Conservation (phyloP, 495 filamentous ascomycete species). For the Lasiosphaeria miniovina region DNA sequence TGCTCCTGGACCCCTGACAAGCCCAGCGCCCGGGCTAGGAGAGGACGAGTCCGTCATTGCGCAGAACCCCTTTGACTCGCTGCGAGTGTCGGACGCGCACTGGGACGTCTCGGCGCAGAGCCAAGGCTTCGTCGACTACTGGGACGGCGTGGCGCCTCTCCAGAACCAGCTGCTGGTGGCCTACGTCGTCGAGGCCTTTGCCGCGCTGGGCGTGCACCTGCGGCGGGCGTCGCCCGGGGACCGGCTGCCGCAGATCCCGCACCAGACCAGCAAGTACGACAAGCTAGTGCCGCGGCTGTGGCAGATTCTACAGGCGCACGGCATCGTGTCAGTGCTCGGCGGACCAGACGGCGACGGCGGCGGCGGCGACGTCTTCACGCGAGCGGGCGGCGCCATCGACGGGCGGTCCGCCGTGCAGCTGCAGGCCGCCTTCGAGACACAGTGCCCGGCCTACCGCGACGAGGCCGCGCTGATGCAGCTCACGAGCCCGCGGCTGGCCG, state of each 20-base stretch:
- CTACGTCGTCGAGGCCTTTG: constrained; percentile 42
- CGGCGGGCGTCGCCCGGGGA: not conserved
- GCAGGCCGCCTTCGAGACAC: not conserved
- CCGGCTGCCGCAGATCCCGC: not conserved
- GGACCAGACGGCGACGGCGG: not conserved
- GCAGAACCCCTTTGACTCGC: constrained; percentile 4
- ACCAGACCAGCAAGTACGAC: constrained; percentile 17
- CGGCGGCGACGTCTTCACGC: not conserved
- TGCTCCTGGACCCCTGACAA: not conserved
- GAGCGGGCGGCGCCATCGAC: not conserved
- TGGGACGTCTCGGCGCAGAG: not conserved
- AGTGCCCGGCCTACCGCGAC: constrained; percentile 3
- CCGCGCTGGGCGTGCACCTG: constrained; percentile 31
- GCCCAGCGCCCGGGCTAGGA: not conserved
- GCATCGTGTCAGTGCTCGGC: constrained; percentile 14
- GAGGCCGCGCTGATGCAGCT: constrained; percentile 4
- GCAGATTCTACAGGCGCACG: constrained; percentile 21
- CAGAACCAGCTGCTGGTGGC: constrained; percentile 36
- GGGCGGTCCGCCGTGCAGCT: not conserved
- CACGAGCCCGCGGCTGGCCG: constrained; percentile 15
- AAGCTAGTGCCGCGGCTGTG: constrained; percentile 32
- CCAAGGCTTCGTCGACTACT: constrained; percentile 27
- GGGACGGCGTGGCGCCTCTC: constrained; percentile 27
- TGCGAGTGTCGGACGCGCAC: not conserved
- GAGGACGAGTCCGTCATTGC: constrained; percentile 1